These are phyloP conservation scores for Chlorociboria aeruginascens DNA, from an alignment of 495 filamentous ascomycete species.

Conservation along the genomic window DNA sequence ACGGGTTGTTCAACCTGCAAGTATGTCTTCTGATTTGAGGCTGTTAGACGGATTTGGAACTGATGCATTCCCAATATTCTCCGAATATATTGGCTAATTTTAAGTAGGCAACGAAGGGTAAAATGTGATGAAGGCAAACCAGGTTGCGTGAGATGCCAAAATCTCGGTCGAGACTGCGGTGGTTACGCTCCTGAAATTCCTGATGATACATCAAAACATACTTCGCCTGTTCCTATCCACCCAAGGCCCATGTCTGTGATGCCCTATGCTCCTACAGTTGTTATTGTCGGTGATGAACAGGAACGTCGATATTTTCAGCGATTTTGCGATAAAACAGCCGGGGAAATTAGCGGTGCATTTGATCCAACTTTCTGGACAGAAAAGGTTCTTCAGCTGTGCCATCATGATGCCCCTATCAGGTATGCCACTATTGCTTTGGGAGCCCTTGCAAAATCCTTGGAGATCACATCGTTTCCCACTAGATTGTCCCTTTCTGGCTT, in stretches of 20 bases:
- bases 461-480: constrained; percentile 18
- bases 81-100: background rate
- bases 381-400: constrained; percentile 45
- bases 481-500: constrained; percentile 18
- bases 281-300: constrained; percentile 20
- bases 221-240: constrained; percentile 17
- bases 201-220: constrained; percentile 12
- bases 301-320: constrained; percentile 49
- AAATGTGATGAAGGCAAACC: constrained; percentile 50
- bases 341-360: constrained; percentile 49
- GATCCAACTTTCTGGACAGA: constrained; percentile 49
- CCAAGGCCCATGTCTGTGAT: constrained; percentile 17
- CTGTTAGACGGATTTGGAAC: background rate
- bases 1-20: constrained; percentile 22
- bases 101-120: constrained; percentile 28
- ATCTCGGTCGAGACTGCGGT: constrained; percentile 40
- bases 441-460: constrained; percentile 43
- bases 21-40: constrained; percentile 6
- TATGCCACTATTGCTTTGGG: constrained; percentile 57
- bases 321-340: constrained; percentile 44
- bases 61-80: background rate
- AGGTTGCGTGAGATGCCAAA: constrained; percentile 40
- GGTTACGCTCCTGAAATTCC: constrained; percentile 31
- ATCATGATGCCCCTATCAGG: constrained; percentile 46
- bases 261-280: constrained; percentile 14